These are phyloP conservation scores for Colletotrichum sp. DNA, from an alignment of 2,329 filamentous ascomycete species.

Conservation along the genomic window DNA sequence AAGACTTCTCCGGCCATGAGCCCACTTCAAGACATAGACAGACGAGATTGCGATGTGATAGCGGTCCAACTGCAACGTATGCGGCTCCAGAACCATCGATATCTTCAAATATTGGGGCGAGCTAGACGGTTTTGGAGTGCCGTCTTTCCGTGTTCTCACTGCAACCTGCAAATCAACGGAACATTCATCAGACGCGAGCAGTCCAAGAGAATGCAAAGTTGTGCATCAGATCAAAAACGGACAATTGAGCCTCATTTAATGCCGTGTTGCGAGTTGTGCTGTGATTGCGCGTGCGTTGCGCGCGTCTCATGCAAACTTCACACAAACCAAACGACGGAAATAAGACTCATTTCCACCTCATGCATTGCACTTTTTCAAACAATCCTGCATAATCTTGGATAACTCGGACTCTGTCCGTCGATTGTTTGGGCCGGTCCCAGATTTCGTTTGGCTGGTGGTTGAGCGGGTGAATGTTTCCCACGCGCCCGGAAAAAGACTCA, in stretches of 20 bases:
- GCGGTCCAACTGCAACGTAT: background rate
- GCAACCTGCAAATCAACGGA: background rate
- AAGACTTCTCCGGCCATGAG: background rate
- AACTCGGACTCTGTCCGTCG: background rate
- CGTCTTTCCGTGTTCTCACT: background rate
- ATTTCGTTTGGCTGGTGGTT: background rate
- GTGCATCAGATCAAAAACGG: background rate
- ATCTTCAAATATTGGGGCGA: background rate
- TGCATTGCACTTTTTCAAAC: background rate
- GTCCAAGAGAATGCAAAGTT: background rate
- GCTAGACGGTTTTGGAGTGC: background rate
- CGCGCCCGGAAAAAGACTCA: background rate
- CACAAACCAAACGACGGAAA: background rate
- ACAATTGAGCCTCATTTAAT: background rate
- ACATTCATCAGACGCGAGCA: background rate
- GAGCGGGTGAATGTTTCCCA: background rate
- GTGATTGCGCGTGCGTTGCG: background rate
- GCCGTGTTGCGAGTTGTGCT: background rate
- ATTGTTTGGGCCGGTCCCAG: background rate
- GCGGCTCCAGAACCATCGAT: background rate
- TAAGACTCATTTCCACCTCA: background rate
- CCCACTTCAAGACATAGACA: background rate
- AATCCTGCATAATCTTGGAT: background rate
- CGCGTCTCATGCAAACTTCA: background rate
- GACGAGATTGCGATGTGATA: background rate